Base-by-base conservation (phyloP, 2,329 filamentous ascomycete species). In the Colletotrichum melonis region DNA sequence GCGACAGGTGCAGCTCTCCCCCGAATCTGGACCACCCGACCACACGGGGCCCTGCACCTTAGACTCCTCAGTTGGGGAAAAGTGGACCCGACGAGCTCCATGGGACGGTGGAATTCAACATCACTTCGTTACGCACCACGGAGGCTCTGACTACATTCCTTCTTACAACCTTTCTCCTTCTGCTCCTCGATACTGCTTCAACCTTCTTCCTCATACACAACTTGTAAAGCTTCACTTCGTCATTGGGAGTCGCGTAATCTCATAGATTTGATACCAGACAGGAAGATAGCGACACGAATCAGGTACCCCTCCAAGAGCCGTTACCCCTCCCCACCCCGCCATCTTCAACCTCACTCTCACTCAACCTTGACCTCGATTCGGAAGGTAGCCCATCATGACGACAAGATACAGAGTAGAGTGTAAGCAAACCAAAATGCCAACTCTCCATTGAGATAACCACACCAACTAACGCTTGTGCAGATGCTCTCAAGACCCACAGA, bases 401-500 rank as follows among this genome's bases (percentile, higher is more conserved):
- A 89, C 89, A 38, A 86, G 90, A 75, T 92, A 92, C 79, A 88
- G 91, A 74, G 93, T 95, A 76, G 93, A 95, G 85, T 95, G 92
- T 94, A 82, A 84, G 91, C 84, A 62, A n/a, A 30, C 59, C n/a
- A 56, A n/a, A 14, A 35, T 12, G 14, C 12, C 46, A 46, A 35
- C 32, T 60, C 16, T n/a, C 16, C 14, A 30, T 56, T 59, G 56
- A 26, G 32, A 67, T 46, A 22, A 26, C 26, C 3, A 11, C 24
- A 28, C 60, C 26, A 58, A 76, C 75, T 78, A 72, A 72, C 69
- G 28, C 19, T 64, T 65, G 67, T 24, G 67, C 75, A 91, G 89
- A 91, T 85, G 88, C 89, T 59, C 86, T 90, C 79, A 91, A 97
- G 89, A 96, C 95, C 65, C 95, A 98, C 85, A 91, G 95, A 68